These are phyloP conservation scores for Alternaria solani DNA, from an alignment of 2,329 filamentous ascomycete genomes.

Conservation along the genomic window DNA sequence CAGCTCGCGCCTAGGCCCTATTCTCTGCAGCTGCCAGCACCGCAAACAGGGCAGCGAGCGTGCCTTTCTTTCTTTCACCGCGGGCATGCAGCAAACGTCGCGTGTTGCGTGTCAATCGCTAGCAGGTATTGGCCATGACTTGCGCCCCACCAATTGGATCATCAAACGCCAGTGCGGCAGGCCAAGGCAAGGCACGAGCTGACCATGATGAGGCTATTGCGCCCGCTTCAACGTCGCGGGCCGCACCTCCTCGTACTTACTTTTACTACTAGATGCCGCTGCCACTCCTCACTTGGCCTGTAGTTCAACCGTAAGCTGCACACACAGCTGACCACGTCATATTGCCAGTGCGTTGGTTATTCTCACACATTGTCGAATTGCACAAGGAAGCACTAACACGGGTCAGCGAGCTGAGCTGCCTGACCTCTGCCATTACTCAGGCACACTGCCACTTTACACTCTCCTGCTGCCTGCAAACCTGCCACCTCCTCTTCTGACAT, in stretches of 20 bases:
- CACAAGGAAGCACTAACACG: constrained; percentile 13
- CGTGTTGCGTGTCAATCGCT: constrained; percentile 8
- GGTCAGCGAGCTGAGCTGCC: constrained; percentile 27
- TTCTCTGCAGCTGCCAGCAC: neutral
- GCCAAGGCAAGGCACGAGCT: constrained; percentile 33
- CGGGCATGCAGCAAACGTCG: constrained; percentile 9
- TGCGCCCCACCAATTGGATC: constrained; percentile 26
- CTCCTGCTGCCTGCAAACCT: neutral
- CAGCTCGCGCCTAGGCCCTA: constrained; percentile 6
- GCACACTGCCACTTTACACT: neutral
- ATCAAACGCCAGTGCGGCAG: constrained; percentile 32
- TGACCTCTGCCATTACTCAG: constrained; percentile 6
- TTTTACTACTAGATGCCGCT: constrained; percentile 13
- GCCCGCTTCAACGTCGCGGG: constrained; percentile 25
- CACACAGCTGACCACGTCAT: neutral
- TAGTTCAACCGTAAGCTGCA: neutral
- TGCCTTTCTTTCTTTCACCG: neutral
- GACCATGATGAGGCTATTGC: constrained; percentile 23
- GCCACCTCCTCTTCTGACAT: neutral
- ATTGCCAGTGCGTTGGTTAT: neutral
- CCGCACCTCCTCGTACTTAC: constrained; percentile 21
- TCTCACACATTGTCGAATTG: neutral
- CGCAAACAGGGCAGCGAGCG: constrained; percentile 9
- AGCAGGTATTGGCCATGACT: constrained; percentile 8
- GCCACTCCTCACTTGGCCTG: neutral